Conservation (phyloP, 2,329 filamentous ascomycete species). For the Verticillium longisporum region DNA sequence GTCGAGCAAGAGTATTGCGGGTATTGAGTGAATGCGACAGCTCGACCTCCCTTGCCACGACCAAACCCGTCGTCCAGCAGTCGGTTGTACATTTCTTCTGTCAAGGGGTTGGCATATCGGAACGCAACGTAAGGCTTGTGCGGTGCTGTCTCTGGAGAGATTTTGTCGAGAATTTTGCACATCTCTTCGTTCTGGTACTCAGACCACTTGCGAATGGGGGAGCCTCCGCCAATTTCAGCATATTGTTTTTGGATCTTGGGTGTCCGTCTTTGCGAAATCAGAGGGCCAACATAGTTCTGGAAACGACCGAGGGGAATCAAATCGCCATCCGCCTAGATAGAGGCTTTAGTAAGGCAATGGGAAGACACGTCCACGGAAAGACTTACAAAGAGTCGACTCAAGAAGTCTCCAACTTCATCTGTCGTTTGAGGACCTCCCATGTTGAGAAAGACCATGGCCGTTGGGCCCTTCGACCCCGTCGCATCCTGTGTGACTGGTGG, state of each 20-base stretch:
- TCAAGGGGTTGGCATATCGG: conserved; percentile 87
- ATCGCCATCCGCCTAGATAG: conserved; percentile 77
- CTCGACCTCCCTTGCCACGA: conserved; percentile 79
- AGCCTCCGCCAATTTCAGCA: conserved; percentile 90
- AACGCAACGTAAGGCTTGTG: conserved; percentile 98
- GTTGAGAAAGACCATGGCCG: conserved; percentile 97
- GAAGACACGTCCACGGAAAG: conserved; percentile 2
- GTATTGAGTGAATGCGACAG: conserved; percentile 96
- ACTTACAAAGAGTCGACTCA: conserved; percentile 85
- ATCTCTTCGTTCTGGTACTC: conserved; percentile 91
- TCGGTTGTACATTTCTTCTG: conserved; percentile 84
- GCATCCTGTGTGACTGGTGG: conserved; percentile 77
- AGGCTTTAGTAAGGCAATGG: not conserved
- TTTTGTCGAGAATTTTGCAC: conserved; percentile 92
- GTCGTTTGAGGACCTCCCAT: conserved; percentile 94
- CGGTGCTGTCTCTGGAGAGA: conserved; percentile 86
- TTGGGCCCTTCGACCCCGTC: conserved; percentile 68
- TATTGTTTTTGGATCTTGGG: conserved; percentile 98
- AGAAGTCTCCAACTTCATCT: conserved; percentile 80
- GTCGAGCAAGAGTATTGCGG: conserved; percentile 98
- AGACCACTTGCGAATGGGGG: conserved; percentile 95
- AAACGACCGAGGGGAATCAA: conserved; percentile 91
- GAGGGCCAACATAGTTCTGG: conserved; percentile 82
- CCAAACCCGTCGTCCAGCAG: conserved; percentile 87
- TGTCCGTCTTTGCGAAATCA: conserved; percentile 80